Percentiles rank a stretch among this genome's conserved stretches.
phyloP scores from a whole-genome alignment of 2,329 filamentous ascomycete species.

The Ilyonectria sp. region DNA sequence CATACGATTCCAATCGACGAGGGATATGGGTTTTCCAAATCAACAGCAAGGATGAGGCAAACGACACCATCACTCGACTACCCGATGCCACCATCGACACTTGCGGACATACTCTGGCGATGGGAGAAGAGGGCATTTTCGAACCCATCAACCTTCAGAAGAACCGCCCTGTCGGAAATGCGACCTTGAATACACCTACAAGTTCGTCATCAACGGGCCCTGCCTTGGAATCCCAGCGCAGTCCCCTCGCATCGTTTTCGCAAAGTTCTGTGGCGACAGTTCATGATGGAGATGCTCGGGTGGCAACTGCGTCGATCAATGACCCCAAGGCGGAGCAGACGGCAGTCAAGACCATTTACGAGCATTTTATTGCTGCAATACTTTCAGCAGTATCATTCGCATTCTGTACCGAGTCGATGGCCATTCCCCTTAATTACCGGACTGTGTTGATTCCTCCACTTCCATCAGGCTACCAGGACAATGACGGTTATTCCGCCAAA shows the following conservation, averaged over 20 bases:
- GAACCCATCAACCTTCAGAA: slow-evolving; percentile 66
- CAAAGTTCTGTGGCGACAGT: slow-evolving; percentile 30
- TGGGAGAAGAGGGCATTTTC: slow-evolving; percentile 66
- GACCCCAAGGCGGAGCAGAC: slow-evolving; percentile 45
- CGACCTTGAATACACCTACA: slow-evolving; percentile 61
- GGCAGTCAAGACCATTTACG: slow-evolving; percentile 62
- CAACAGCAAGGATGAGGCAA: slow-evolving; percentile 57
- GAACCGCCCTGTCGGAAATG: slow-evolving; percentile 57
- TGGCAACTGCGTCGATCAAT: slow-evolving; percentile 46
- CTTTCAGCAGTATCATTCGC: slow-evolving; percentile 65
- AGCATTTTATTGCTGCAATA: slow-evolving; percentile 68
- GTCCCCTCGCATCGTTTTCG: slow-evolving; percentile 38
- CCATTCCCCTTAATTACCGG: slow-evolving; percentile 68
- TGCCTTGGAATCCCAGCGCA: slow-evolving; percentile 55
- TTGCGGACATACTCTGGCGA: slow-evolving; percentile 59
- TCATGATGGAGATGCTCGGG: slow-evolving; percentile 49
- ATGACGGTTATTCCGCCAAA: slow-evolving; percentile 36
- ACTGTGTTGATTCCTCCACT: slow-evolving; percentile 63
- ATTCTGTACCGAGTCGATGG: slow-evolving; percentile 65
- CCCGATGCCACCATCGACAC: slow-evolving; percentile 61
- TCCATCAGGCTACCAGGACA: slow-evolving; percentile 30
- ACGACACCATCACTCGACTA: slow-evolving; percentile 37
- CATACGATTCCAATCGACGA: slow-evolving; percentile 65
- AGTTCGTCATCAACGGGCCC: slow-evolving; percentile 62
- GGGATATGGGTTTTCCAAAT: slow-evolving; percentile 71